Conservation (phyloP, 106 monocot genomes). For the Ottelia alismoides region DNA sequence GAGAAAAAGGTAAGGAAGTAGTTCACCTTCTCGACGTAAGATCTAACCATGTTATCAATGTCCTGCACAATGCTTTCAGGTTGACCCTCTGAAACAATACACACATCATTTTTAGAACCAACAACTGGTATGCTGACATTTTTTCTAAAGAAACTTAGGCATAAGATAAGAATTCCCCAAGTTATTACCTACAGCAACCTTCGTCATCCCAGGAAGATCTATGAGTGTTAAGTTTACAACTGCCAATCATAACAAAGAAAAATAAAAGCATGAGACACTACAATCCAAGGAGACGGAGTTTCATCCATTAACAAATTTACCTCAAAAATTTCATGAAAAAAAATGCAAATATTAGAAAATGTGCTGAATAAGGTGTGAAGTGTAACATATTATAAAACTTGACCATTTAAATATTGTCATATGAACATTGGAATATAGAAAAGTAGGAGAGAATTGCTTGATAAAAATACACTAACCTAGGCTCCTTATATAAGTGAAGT, state of each 20-base stretch:
- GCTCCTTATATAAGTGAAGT: no score
- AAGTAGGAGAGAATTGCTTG: neutral
- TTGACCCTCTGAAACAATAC: constrained; percentile 93
- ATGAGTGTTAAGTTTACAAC: constrained; percentile 95
- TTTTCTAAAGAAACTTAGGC: no score
- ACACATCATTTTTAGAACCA: no score
- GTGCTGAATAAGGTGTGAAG: neutral
- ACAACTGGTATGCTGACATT: no score
- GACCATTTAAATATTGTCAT: neutral
- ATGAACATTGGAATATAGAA: neutral
- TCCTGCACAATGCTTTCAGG: constrained; percentile 89
- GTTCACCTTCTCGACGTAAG: constrained; percentile 92
- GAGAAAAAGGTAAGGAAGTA: neutral
- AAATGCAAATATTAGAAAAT: no score
- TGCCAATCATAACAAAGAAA: constrained; percentile 30
- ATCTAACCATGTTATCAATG: constrained; percentile 97
- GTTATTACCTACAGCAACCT: constrained; percentile 92
- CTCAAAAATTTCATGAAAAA: neutral
- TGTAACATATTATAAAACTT: neutral
- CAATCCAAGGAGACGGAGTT: neutral
- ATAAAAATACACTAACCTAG: no score
- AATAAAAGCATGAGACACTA: neutral
- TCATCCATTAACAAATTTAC: neutral
- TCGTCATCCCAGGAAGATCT: constrained; percentile 97
- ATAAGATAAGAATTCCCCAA: no score